phyloP scores from a whole-genome alignment of 148 eudicot species.

The Polygonum maritimum region DNA sequence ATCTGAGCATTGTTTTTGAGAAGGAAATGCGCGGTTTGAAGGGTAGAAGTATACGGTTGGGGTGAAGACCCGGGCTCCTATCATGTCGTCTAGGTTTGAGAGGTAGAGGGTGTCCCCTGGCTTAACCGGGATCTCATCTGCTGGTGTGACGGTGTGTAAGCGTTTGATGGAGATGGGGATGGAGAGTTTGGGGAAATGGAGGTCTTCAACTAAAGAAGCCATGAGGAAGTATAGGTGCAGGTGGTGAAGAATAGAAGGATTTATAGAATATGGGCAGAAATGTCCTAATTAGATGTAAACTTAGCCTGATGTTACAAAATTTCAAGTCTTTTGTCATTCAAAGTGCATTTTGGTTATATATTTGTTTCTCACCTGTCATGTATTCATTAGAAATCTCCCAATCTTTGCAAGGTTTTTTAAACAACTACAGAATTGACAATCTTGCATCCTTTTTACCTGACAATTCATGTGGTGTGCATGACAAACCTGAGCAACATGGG shows the following conservation, averaged over 20 bases:
- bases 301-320: neutral
- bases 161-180: constrained; percentile 47
- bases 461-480: neutral
- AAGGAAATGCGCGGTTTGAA: constrained; percentile 8
- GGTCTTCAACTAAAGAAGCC: constrained; percentile 62
- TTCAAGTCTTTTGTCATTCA: neutral
- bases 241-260: neutral
- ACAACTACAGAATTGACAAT: neutral
- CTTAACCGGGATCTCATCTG: constrained; percentile 34
- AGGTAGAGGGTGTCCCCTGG: constrained; percentile 61
- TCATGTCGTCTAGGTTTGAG: constrained; percentile 82
- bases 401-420: neutral
- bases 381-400: neutral
- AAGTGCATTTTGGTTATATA: neutral
- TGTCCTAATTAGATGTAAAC: neutral
- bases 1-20: constrained; percentile 18
- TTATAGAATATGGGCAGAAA: neutral
- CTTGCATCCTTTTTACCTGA: neutral
- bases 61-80: constrained; percentile 82
- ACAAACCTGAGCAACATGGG: neutral
- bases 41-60: constrained; percentile 82
- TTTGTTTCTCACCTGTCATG: neutral
- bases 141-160: constrained; percentile 37
- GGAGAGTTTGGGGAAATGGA: constrained; percentile 39
- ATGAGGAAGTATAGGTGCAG: constrained; percentile 16